These are phyloP conservation scores for Pseudopithomyces chartarum DNA, from an alignment of 2,329 filamentous ascomycete species.

Conservation along the genomic window DNA sequence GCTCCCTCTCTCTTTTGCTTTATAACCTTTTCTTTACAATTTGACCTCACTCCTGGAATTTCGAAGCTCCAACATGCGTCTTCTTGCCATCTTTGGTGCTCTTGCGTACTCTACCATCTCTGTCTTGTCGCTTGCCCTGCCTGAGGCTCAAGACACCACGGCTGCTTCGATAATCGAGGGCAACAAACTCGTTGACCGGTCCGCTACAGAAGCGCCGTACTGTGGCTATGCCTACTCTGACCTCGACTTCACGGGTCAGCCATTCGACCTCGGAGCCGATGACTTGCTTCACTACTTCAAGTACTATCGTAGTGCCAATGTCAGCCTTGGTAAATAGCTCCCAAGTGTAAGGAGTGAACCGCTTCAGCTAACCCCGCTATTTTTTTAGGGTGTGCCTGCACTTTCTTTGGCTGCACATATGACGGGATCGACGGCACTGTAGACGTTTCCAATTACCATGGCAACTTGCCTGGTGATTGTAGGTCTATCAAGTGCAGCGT, in stretches of 20 bases:
- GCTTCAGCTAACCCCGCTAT: too few relatives aligned
- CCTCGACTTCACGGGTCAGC: background rate
- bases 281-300: background rate
- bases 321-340: background rate
- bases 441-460: background rate
- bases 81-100: too few relatives aligned
- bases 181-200: too few relatives aligned
- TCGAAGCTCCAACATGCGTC: too few relatives aligned
- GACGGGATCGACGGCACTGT: background rate
- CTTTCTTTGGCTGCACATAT: too few relatives aligned
- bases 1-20: too few relatives aligned
- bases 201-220: background rate
- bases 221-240: background rate
- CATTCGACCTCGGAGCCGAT: background rate
- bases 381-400: background rate
- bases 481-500: too few relatives aligned
- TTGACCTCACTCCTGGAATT: too few relatives aligned
- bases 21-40: too few relatives aligned
- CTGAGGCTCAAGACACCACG: background rate
- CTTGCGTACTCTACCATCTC: too few relatives aligned
- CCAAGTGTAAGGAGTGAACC: background rate
- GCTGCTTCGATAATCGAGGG: background rate
- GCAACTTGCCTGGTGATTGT: background rate
- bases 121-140: background rate
- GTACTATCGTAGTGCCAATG: background rate